These are phyloP conservation scores for Silene vulgaris DNA, from an alignment of 179 eudicot genomes.

Conservation along the genomic window DNA sequence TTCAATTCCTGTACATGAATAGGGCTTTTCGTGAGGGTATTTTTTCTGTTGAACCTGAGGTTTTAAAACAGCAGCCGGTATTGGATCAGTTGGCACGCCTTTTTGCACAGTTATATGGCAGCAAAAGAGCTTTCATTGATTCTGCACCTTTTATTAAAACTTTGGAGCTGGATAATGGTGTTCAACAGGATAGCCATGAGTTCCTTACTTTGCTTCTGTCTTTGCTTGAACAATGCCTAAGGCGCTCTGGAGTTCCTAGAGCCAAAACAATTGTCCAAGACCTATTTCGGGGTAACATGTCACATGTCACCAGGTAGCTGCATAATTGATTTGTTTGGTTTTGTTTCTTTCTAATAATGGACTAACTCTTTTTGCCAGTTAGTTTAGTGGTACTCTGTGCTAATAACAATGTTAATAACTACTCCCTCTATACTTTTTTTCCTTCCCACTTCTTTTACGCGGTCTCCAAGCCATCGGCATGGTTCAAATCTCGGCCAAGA, in stretches of 20 bases:
- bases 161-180: constrained; percentile 87
- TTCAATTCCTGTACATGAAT: constrained; percentile 87
- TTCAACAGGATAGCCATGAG: constrained; percentile 97
- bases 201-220: constrained; percentile 91
- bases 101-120: constrained; percentile 79
- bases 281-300: constrained; percentile 90
- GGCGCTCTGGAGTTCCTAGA: constrained; percentile 52
- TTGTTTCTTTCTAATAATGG: not conserved
- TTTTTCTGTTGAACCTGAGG: constrained; percentile 75
- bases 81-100: constrained; percentile 82
- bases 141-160: constrained; percentile 91
- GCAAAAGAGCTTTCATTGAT: constrained; percentile 79
- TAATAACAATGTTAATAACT: not conserved
- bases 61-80: constrained; percentile 72
- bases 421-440: no score
- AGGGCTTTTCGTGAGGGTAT: constrained; percentile 73
- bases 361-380: not conserved
- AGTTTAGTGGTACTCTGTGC: not conserved
- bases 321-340: not conserved
- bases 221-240: constrained; percentile 81
- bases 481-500: no score
- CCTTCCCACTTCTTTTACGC: no score
- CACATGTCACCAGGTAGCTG: constrained; percentile 84
- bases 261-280: constrained; percentile 81
- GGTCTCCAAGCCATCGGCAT: no score